phyloP scores from a whole-genome alignment of 2,329 filamentous ascomycete genomes.

The Exophiala aquamarina region DNA sequence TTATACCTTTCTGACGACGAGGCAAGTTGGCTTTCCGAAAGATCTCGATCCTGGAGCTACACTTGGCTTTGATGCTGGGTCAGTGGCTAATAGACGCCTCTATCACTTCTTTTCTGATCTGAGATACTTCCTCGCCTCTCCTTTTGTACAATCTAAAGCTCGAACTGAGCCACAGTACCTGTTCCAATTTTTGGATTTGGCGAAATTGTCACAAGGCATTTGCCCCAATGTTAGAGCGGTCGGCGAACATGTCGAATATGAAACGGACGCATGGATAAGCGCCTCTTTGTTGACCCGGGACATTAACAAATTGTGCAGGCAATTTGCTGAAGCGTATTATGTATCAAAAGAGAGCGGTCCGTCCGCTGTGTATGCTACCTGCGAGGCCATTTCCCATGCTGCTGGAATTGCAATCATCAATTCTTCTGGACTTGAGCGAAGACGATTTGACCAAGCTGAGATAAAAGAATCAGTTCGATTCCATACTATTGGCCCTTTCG shows the following conservation, averaged over 20 bases:
- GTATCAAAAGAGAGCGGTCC: slow-evolving; percentile 14
- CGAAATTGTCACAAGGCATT: slow-evolving; percentile 95
- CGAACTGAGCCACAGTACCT: slow-evolving; percentile 83
- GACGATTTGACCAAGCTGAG: slow-evolving; percentile 81
- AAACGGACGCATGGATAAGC: slow-evolving; percentile 97
- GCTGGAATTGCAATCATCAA: slow-evolving; percentile 84
- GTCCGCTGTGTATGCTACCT: slow-evolving; percentile 26
- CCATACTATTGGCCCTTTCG: slow-evolving; percentile 58
- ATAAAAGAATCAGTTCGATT: slow-evolving; percentile 84
- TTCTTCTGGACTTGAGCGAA: slow-evolving; percentile 83
- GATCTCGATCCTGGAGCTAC: slow-evolving; percentile 84
- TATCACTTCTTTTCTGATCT: slow-evolving; percentile 98
- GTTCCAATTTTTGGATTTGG: slow-evolving; percentile 90
- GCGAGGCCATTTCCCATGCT: slow-evolving; percentile 66
- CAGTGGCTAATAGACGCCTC: slow-evolving; percentile 90
- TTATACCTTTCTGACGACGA: slow-evolving; percentile 93
- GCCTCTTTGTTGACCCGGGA: slow-evolving; percentile 92
- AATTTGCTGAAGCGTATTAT: slow-evolving; percentile 80
- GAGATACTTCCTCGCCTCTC: slow-evolving; percentile 83
- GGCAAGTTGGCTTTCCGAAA: slow-evolving; percentile 91
- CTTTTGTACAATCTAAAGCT: slow-evolving; percentile 82
- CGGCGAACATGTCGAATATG: slow-evolving; percentile 95
- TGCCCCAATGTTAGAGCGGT: slow-evolving; percentile 90
- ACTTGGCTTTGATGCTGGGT: slow-evolving; percentile 88
- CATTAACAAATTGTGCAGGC: slow-evolving; percentile 87